These are phyloP conservation scores for Cyclotella baltica DNA, from an alignment of 108 stramenopile genomes.

Conservation along the genomic window DNA sequence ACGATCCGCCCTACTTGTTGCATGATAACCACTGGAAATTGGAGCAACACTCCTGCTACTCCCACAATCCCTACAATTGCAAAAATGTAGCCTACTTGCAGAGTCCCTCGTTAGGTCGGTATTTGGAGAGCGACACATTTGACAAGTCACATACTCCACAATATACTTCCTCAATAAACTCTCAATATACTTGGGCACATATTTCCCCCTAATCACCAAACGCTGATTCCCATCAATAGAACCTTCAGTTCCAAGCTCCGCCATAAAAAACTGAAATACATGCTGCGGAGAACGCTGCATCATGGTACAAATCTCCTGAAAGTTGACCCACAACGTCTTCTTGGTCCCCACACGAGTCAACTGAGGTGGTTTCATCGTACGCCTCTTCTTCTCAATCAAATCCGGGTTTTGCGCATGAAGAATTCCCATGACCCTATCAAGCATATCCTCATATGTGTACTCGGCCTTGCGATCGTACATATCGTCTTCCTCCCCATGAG, in stretches of 20 bases:
- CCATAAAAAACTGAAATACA: conserved; percentile 99
- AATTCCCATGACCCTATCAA: conserved; percentile 88
- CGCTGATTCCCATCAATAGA: conserved; percentile 98
- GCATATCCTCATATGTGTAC: conserved; percentile 90
- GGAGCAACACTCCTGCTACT: conserved; percentile 92
- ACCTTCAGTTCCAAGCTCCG: conserved; percentile 99
- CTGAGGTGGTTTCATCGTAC: conserved; percentile 97
- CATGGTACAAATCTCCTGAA: conserved; percentile 98
- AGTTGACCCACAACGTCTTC: conserved; percentile 99
- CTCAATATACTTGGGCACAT: conserved; percentile 98
- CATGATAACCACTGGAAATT: conserved; percentile 98
- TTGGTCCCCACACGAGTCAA: conserved; percentile 92
- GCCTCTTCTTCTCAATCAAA: conserved; percentile 96
- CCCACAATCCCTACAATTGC: conserved; percentile 96
- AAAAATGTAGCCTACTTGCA: conserved; percentile 92
- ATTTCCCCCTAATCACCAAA: conserved; percentile 96
- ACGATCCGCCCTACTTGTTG: conserved; percentile 98
- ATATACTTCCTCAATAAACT: conserved; percentile 98
- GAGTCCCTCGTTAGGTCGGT: conserved; percentile 95
- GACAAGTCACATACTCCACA: conserved; percentile 99
- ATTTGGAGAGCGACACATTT: conserved; percentile 97
- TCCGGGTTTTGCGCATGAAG: conserved; percentile 97
- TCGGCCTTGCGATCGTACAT: conserved; percentile 82
- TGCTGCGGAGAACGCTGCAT: conserved; percentile 98
- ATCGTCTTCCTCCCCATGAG: conserved; percentile 77